These are phyloP conservation scores for Leptomonas pyrrhocoris DNA, from an alignment of 208 protist species.

Conservation along the genomic window DNA sequence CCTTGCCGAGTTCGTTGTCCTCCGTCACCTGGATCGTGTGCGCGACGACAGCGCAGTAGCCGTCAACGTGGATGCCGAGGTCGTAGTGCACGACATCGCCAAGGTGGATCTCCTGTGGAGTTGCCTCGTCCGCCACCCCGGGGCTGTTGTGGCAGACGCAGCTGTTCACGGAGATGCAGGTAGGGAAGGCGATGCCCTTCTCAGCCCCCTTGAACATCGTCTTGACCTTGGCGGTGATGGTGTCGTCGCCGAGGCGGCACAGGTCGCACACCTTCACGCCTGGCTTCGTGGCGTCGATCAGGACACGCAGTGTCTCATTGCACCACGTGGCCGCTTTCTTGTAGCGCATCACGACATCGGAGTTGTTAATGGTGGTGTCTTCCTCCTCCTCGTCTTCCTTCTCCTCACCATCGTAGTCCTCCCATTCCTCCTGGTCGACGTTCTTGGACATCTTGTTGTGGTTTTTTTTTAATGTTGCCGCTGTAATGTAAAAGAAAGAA, in stretches of 20 bases:
- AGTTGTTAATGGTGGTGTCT: constrained; percentile 94
- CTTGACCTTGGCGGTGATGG: constrained; percentile 83
- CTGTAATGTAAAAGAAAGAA: background rate
- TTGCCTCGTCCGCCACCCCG: constrained; percentile 75
- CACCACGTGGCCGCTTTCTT: constrained; percentile 95
- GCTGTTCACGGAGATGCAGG: constrained; percentile 98
- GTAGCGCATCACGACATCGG: constrained; percentile 97
- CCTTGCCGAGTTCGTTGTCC: constrained; percentile 73
- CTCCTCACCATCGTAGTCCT: constrained; percentile 53
- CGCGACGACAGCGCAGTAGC: constrained; percentile 96
- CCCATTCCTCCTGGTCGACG: constrained; percentile 76
- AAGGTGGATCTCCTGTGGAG: constrained; percentile 73
- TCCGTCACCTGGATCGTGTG: constrained; percentile 96
- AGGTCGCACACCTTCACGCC: constrained; percentile 90
- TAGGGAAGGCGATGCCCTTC: constrained; percentile 99
- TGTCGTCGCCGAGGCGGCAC: constrained; percentile 89
- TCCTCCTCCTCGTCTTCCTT: constrained; percentile 88
- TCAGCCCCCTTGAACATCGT: constrained; percentile 94
- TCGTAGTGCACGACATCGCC: constrained; percentile 99
- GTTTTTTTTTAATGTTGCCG: background rate
- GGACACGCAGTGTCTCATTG: constrained; percentile 92
- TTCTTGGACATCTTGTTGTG: constrained; percentile 65
- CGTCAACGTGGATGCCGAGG: constrained; percentile 98
- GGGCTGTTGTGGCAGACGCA: constrained; percentile 98
- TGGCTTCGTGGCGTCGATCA: constrained; percentile 85